Evolutionary conservation across 2,329 filamentous ascomycete species (phyloP).

Genomic region (Erysiphe neolycopersici): DNA sequence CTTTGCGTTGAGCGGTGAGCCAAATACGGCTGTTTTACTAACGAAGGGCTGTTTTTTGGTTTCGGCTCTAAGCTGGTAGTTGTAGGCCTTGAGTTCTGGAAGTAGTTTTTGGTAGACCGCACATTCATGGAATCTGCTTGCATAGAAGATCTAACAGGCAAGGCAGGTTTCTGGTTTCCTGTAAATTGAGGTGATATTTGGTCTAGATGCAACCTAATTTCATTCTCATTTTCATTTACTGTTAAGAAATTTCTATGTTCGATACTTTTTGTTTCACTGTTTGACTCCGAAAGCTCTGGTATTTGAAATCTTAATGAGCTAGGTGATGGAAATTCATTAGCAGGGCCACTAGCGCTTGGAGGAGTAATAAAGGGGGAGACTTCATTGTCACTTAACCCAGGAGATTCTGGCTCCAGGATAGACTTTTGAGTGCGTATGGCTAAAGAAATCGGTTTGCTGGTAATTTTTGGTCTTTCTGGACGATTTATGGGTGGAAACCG

Average conservation of each 20-base stretch:
- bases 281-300: constrained; percentile 14
- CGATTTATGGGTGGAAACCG: constrained; percentile 38
- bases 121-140: not conserved
- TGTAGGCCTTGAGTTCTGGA: too few relatives aligned
- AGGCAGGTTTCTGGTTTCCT: constrained; percentile 20
- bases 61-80: too few relatives aligned
- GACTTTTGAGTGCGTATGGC: constrained; percentile 13
- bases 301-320: constrained; percentile 22
- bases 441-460: constrained; percentile 10
- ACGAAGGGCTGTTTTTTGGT: too few relatives aligned
- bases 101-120: too few relatives aligned
- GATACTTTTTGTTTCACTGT: constrained; percentile 1
- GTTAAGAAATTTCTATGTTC: constrained; percentile 23
- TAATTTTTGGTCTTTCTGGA: constrained; percentile 48
- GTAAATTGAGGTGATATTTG: constrained; percentile 17
- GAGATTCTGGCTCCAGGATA: constrained; percentile 6
- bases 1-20: too few relatives aligned
- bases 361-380: constrained; percentile 71
- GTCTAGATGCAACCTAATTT: constrained; percentile 16
- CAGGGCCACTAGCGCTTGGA: constrained; percentile 35
- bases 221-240: constrained; percentile 17
- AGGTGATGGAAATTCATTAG: constrained; percentile 23
- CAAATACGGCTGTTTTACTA: too few relatives aligned
- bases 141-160: constrained; percentile 22
- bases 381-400: constrained; percentile 4